phyloP scores from a whole-genome alignment of 495 filamentous ascomycete species.

The Mycothermus thermophilus region DNA sequence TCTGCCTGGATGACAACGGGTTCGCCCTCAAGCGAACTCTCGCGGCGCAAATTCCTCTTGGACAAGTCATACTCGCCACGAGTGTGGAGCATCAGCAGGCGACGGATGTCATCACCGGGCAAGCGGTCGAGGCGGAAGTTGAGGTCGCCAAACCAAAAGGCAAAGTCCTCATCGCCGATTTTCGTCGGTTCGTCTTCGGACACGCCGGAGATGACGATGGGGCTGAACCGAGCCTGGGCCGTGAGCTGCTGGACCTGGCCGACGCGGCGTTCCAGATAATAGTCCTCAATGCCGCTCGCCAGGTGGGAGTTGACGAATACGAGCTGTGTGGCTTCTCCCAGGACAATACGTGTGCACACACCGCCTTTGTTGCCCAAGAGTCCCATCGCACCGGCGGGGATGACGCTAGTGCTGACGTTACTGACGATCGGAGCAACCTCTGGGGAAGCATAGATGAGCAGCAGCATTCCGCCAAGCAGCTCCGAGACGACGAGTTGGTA shows the following conservation, averaged over 20 bases:
- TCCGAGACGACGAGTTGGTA: conserved; percentile 66
- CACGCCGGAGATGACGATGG: conserved; percentile 45
- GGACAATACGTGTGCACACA: conserved; percentile 61
- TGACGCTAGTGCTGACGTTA: conserved; percentile 59
- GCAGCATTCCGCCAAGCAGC: conserved; percentile 72
- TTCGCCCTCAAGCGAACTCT: conserved; percentile 27
- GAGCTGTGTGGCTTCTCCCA: conserved; percentile 80
- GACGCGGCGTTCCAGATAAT: conserved; percentile 66
- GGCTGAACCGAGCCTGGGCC: conserved; percentile 57
- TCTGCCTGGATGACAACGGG: conserved; percentile 29
- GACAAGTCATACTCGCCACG: conserved; percentile 55
- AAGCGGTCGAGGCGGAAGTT: conserved; percentile 88
- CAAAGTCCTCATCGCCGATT: conserved; percentile 85
- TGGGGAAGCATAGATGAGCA: conserved; percentile 78
- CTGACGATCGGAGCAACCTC: conserved; percentile 54
- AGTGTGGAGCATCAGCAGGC: conserved; percentile 70
- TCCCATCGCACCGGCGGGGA: conserved; percentile 79
- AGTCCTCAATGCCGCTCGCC: conserved; percentile 67
- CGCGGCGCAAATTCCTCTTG: conserved; percentile 20
- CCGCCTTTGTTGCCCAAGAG: conserved; percentile 96
- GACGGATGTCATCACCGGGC: conserved; percentile 78
- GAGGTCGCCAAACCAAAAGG: conserved; percentile 93
- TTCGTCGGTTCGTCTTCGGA: conserved; percentile 42
- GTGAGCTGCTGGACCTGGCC: conserved; percentile 79
- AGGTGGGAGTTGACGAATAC: conserved; percentile 87